Percentiles rank a stretch among this genome's conserved stretches.
phyloP scores from a whole-genome alignment of 2,329 filamentous ascomycete genomes.

The Verticillium klebahnii region DNA sequence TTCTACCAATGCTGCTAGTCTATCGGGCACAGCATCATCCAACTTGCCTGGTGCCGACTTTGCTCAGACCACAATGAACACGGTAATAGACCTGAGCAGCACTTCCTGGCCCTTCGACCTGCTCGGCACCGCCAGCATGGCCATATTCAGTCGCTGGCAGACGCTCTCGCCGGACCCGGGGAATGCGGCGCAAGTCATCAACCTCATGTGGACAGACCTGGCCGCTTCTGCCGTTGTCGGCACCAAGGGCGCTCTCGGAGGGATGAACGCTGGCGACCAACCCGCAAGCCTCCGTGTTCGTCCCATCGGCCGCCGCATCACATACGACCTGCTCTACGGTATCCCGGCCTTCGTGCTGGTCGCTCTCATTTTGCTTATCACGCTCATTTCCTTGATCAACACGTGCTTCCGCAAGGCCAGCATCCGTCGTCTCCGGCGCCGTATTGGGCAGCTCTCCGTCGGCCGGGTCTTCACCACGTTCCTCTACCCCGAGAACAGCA shows the following conservation, averaged over 20 bases:
- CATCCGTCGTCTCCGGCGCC: constrained; percentile 4
- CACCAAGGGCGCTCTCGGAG: constrained; percentile 20
- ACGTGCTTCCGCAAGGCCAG: neutral
- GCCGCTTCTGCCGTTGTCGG: constrained; percentile 37
- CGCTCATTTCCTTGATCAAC: neutral
- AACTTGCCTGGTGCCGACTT: constrained; percentile 31
- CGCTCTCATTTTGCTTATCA: neutral
- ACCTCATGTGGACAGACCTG: constrained; percentile 40
- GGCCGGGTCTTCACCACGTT: constrained; percentile 14
- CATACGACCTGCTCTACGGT: constrained; percentile 25
- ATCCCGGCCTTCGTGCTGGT: constrained; percentile 24
- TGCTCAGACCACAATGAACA: constrained; percentile 17
- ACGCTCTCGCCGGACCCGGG: constrained; percentile 21
- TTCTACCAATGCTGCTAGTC: neutral
- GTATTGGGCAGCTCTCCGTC: constrained; percentile 12
- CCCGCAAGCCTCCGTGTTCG: constrained; percentile 16
- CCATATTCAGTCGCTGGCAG: constrained; percentile 36
- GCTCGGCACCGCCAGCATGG: constrained; percentile 22
- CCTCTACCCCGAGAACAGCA: constrained; percentile 11
- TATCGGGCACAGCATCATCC: neutral
- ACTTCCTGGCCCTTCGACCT: constrained; percentile 7
- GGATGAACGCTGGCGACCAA: constrained; percentile 11
- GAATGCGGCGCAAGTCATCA: constrained; percentile 28
- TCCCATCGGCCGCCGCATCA: constrained; percentile 20
- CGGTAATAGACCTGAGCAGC: constrained; percentile 11